A percentile compares a stretch with the other conserved stretches of the same genome.
Conservation (phyloP, 106 monocot genomes). For the Dendrobium chrysotoxum region DNA sequence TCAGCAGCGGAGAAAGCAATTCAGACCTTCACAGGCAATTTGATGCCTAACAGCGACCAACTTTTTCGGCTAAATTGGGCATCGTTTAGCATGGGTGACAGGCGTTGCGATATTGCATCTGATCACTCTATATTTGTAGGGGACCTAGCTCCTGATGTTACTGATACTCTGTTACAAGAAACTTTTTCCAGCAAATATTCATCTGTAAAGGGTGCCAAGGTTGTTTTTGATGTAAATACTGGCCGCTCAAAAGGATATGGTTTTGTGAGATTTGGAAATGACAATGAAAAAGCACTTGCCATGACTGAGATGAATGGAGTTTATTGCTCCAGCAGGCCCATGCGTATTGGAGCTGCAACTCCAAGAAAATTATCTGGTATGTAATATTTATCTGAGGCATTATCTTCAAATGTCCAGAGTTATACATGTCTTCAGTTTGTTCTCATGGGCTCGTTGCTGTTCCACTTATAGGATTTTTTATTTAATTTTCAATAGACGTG, state of each 20-base stretch:
- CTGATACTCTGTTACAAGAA: conserved; percentile 30
- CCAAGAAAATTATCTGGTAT: conserved; percentile 28
- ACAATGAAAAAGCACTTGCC: conserved; percentile 32
- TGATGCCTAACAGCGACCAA: conserved; percentile 65
- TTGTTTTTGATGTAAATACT: conserved; percentile 33
- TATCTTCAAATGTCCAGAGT: neutral
- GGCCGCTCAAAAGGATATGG: conserved; percentile 41
- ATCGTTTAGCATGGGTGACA: conserved; percentile 53
- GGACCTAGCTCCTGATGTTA: conserved; percentile 36
- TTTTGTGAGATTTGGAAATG: conserved; percentile 44
- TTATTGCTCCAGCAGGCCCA: conserved; percentile 29
- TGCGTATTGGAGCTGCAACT: conserved; percentile 37
- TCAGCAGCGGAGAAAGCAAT: conserved; percentile 46
- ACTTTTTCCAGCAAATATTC: conserved; percentile 27
- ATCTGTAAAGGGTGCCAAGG: conserved; percentile 36
- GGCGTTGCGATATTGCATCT: conserved; percentile 34
- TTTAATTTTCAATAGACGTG: neutral
- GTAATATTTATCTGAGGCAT: neutral
- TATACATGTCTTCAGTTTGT: neutral
- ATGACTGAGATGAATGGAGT: conserved; percentile 43
- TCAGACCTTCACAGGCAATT: conserved; percentile 40
- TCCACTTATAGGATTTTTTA: neutral
- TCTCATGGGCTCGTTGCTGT: neutral
- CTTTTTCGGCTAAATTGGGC: conserved; percentile 70
- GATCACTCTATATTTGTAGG: conserved; percentile 72